Percentiles rank a stretch among this genome's conserved stretches.
These are phyloP conservation scores for Crucibulum laeve DNA, from an alignment of 768 basidiomycete genomes.

Conservation along the genomic window DNA sequence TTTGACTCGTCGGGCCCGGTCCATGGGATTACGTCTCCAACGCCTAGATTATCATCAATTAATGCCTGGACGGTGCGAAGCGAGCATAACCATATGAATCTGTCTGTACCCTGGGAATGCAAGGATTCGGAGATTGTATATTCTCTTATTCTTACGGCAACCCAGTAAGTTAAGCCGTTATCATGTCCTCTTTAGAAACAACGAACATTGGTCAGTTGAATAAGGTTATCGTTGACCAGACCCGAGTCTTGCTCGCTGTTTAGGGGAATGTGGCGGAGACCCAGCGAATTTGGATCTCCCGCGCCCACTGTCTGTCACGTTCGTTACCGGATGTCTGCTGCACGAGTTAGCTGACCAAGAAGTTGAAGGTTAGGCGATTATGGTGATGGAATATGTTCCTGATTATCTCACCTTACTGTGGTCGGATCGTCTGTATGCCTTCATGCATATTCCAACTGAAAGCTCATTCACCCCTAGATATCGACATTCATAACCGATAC, in stretches of 20 bases:
- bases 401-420: constrained; percentile 66
- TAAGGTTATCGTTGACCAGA: too few relatives aligned
- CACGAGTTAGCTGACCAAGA: not conserved
- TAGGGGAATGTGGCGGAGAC: too few relatives aligned
- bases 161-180: not conserved
- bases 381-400: constrained; percentile 55
- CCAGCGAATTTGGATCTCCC: too few relatives aligned
- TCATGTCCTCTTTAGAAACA: constrained; percentile 47
- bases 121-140: constrained; percentile 54
- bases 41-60: constrained; percentile 48
- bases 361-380: constrained; percentile 64
- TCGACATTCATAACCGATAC: too few relatives aligned
- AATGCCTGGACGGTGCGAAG: constrained; percentile 57
- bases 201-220: constrained; percentile 49
- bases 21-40: constrained; percentile 63
- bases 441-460: too few relatives aligned
- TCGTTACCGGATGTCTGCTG: not conserved
- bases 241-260: too few relatives aligned
- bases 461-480: too few relatives aligned
- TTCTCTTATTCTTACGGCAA: constrained; percentile 2
- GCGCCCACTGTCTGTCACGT: constrained; percentile 49
- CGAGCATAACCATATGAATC: constrained; percentile 59
- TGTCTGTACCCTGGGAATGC: constrained; percentile 68
- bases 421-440: too few relatives aligned
- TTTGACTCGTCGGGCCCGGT: constrained; percentile 52